phyloP scores from a whole-genome alignment of 176 grass and related monocot genomes.

The Musa troglodytarum region DNA sequence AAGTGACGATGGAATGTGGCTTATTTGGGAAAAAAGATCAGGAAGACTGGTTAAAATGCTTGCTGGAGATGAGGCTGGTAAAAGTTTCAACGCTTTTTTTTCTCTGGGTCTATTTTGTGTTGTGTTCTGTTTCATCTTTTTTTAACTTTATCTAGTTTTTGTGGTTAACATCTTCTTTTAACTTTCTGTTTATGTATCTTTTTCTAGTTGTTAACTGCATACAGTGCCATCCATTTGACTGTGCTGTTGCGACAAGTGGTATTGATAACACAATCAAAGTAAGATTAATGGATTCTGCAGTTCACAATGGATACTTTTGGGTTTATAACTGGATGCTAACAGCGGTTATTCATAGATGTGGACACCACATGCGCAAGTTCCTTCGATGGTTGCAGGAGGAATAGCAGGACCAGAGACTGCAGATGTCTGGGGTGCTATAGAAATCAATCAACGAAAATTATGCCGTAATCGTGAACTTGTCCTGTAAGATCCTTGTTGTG shows the following conservation, averaged over 20 bases:
- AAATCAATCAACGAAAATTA: conserved; percentile 79
- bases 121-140: neutral
- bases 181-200: conserved; percentile 1
- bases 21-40: conserved; percentile 98
- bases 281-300: conserved; percentile 11
- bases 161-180: neutral
- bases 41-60: conserved; percentile 97
- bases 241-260: conserved; percentile 81
- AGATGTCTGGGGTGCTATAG: conserved; percentile 68
- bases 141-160: neutral
- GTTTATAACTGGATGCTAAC: neutral
- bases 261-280: conserved; percentile 96
- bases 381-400: conserved; percentile 54
- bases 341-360: conserved; percentile 48
- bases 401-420: conserved; percentile 41
- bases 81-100: neutral
- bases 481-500: conserved; percentile 39
- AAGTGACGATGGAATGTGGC: conserved; percentile 98
- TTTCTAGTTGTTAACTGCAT: conserved; percentile 93
- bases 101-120: neutral
- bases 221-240: conserved; percentile 94
- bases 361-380: conserved; percentile 62
- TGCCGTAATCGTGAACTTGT: conserved; percentile 57
- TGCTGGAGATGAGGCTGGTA: conserved; percentile 81
- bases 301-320: neutral